Conservation (phyloP, 345 rosid species). For the Citrus australasica region DNA sequence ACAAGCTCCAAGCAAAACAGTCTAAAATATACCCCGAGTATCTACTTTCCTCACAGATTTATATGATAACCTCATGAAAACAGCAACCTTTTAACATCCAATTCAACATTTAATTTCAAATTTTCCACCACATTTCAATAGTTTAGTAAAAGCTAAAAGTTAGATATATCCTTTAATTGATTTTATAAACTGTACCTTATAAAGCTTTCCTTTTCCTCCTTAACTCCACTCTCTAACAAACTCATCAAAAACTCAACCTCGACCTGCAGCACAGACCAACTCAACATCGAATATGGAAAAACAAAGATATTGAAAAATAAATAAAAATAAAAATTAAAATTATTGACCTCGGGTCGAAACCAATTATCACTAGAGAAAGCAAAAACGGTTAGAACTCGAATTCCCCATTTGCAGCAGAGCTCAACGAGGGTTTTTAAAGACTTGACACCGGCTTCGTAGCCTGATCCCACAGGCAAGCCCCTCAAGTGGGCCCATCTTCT, state of each 20-base stretch:
- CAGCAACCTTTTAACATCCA: neutral
- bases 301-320: neutral
- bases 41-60: neutral
- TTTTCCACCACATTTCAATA: neutral
- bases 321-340: neutral
- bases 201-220: slow-evolving; percentile 15
- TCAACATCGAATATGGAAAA: neutral
- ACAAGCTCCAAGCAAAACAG: neutral
- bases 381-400: slow-evolving; percentile 21
- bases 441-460: slow-evolving; percentile 26
- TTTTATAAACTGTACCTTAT: slow-evolving; percentile 12
- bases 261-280: slow-evolving; percentile 17
- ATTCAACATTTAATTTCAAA: neutral
- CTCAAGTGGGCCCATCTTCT: slow-evolving; percentile 22
- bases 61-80: neutral
- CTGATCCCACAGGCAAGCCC: slow-evolving; percentile 17
- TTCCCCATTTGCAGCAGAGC: slow-evolving; percentile 26
- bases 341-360: slow-evolving; percentile 24
- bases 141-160: neutral
- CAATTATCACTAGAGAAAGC: slow-evolving; percentile 34
- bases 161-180: neutral
- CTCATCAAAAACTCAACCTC: slow-evolving; percentile 28
- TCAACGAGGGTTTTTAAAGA: slow-evolving; percentile 15
- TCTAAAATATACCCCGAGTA: neutral
- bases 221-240: slow-evolving; percentile 14